Conservation (phyloP, 1,284 basidiomycete genomes). For the Ceratobasidium sp. region DNA sequence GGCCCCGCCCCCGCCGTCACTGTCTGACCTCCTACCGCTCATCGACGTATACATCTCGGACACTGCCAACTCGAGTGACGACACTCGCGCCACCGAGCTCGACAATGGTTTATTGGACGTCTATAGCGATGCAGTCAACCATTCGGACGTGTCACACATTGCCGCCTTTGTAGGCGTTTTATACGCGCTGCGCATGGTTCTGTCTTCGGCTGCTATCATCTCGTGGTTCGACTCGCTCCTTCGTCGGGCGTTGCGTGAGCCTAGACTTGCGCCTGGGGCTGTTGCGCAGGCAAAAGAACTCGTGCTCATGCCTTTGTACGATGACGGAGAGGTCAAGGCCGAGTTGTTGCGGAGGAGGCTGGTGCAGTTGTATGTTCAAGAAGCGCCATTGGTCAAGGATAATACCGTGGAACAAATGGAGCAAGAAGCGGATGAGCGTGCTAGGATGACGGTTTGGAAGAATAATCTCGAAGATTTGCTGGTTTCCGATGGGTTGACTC, state of each 20-base stretch:
- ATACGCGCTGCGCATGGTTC: conserved; percentile 64
- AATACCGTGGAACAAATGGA: conserved; percentile 76
- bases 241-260: conserved; percentile 74
- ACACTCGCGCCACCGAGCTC: conserved; percentile 49
- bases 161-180: conserved; percentile 72
- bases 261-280: conserved; percentile 64
- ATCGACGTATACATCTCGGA: conserved; percentile 35
- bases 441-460: conserved; percentile 71
- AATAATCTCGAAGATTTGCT: conserved; percentile 75
- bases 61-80: neutral
- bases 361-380: conserved; percentile 76
- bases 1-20: conserved; percentile 9
- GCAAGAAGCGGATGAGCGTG: conserved; percentile 65
- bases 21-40: conserved; percentile 15
- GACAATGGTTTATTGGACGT: conserved; percentile 72
- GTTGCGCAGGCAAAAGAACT: conserved; percentile 74
- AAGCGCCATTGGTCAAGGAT: conserved; percentile 72
- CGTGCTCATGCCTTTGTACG: conserved; percentile 65
- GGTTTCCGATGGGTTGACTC: conserved; percentile 64
- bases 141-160: conserved; percentile 62
- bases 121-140: conserved; percentile 67
- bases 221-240: conserved; percentile 81
- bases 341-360: conserved; percentile 69
- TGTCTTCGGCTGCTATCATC: conserved; percentile 69
- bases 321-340: conserved; percentile 57